A percentile compares a stretch with the other conserved stretches of the same genome.
Conservation (phyloP, 1,284 basidiomycete genomes). For the Trametes versicolor region DNA sequence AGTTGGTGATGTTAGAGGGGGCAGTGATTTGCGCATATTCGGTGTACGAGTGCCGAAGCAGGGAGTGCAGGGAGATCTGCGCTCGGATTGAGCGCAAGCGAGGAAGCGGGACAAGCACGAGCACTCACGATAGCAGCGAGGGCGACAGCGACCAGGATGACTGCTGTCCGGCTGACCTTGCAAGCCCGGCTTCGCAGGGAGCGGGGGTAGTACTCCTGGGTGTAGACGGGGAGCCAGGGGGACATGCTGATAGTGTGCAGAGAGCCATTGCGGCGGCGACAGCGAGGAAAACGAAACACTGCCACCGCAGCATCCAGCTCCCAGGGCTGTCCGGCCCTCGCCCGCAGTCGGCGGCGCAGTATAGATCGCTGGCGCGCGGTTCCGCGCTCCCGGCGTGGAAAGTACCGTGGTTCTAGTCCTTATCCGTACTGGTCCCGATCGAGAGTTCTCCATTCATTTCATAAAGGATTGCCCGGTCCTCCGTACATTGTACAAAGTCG, state of each 20-base stretch:
- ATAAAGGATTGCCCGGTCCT: neutral
- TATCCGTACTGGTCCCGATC: neutral
- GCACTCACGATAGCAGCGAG: slow-evolving; percentile 1
- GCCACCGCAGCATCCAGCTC: slow-evolving; percentile 1
- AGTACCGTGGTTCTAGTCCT: neutral
- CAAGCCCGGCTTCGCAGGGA: slow-evolving; percentile 7
- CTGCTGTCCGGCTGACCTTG: slow-evolving; percentile 10
- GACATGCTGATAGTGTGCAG: slow-evolving; percentile 16
- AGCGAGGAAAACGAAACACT: slow-evolving; percentile 1
- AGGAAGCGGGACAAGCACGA: neutral
- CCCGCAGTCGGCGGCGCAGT: neutral
- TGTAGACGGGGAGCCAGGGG: slow-evolving; percentile 21
- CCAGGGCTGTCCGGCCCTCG: neutral
- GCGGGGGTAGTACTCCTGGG: slow-evolving; percentile 15
- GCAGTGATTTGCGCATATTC: slow-evolving; percentile 44
- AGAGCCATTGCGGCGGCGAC: slow-evolving; percentile 1
- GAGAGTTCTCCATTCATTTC: neutral
- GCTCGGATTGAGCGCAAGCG: neutral
- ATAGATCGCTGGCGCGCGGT: slow-evolving; percentile 3
- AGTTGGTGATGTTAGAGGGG: slow-evolving; percentile 22
- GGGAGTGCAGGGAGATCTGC: slow-evolving; percentile 39
- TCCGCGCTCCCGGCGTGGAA: neutral
- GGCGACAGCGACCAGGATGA: neutral
- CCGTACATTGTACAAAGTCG: neutral
- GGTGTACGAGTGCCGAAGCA: slow-evolving; percentile 46